phyloP scores from a whole-genome alignment of 768 basidiomycete species.

The Obba rivulosa region DNA sequence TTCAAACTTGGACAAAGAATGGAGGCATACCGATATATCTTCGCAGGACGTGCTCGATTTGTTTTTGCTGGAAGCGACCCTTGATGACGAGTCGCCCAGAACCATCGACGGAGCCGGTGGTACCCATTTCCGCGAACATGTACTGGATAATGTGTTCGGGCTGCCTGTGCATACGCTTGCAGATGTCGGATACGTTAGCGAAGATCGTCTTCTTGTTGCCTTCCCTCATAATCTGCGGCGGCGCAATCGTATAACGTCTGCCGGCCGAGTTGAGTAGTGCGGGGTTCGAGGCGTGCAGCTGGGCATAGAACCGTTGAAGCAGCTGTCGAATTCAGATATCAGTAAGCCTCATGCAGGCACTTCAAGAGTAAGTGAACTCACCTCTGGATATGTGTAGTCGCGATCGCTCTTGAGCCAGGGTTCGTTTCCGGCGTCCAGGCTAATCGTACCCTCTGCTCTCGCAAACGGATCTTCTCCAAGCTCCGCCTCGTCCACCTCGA shows the following conservation, averaged over 20 bases:
- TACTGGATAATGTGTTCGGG: conserved; percentile 98
- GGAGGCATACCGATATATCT: conserved; percentile 85
- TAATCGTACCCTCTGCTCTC: conserved; percentile 45
- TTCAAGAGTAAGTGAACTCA: conserved; percentile 24
- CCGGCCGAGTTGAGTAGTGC: conserved; percentile 77
- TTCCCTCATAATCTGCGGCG: conserved; percentile 90
- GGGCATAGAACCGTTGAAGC: conserved; percentile 85
- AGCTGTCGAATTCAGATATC: conserved; percentile 45
- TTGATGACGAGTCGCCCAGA: conserved; percentile 91
- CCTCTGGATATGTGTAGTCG: conserved; percentile 96
- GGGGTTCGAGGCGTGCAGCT: conserved; percentile 92
- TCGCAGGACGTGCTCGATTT: conserved; percentile 93
- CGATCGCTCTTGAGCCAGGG: conserved; percentile 91
- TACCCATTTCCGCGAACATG: conserved; percentile 97
- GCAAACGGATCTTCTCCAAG: conserved; percentile 89
- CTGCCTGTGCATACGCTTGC: conserved; percentile 96
- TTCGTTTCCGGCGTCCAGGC: conserved; percentile 71
- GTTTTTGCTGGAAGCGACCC: conserved; percentile 97
- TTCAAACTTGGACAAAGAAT: not conserved
- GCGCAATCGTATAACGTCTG: conserved; percentile 96
- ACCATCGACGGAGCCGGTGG: conserved; percentile 92
- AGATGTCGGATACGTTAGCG: conserved; percentile 95
- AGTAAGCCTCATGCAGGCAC: not conserved
- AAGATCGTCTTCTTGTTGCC: conserved; percentile 98
- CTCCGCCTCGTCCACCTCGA: conserved; percentile 73